Evolutionary conservation across 2,329 filamentous ascomycete genomes (phyloP).

Genomic region (Colletotrichum incanum): DNA sequence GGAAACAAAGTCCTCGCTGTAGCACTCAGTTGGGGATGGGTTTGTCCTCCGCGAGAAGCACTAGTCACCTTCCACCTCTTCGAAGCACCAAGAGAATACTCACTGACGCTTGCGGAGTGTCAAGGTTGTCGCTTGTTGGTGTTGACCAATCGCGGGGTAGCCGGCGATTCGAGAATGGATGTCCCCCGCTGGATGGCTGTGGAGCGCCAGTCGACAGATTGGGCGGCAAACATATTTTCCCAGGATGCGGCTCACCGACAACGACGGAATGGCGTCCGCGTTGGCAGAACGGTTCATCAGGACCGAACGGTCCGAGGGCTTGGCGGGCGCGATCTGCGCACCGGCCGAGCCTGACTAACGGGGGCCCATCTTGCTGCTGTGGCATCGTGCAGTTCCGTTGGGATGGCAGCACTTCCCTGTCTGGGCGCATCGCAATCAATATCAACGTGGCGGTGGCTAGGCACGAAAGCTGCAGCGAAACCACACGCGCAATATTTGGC

Average conservation of each 20-base stretch:
- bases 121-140: background rate
- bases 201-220: background rate
- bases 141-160: background rate
- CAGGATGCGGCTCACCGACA: background rate
- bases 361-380: background rate
- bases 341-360: background rate
- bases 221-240: background rate
- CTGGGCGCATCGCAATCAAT: background rate
- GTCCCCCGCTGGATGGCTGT: background rate
- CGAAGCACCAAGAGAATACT: background rate
- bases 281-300: background rate
- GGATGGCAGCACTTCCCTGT: background rate
- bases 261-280: background rate
- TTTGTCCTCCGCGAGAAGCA: background rate
- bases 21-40: background rate
- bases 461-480: background rate
- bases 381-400: background rate
- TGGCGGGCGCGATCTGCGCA: background rate
- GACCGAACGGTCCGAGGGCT: background rate
- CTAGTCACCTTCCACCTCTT: background rate
- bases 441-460: background rate
- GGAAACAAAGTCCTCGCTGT: background rate
- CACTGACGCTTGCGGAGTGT: slow-evolving; percentile 39
- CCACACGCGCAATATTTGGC: background rate
- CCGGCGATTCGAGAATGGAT: background rate